Conservation (phyloP, 352 stramenopile genomes). For the Globisporangium abappressorium region DNA sequence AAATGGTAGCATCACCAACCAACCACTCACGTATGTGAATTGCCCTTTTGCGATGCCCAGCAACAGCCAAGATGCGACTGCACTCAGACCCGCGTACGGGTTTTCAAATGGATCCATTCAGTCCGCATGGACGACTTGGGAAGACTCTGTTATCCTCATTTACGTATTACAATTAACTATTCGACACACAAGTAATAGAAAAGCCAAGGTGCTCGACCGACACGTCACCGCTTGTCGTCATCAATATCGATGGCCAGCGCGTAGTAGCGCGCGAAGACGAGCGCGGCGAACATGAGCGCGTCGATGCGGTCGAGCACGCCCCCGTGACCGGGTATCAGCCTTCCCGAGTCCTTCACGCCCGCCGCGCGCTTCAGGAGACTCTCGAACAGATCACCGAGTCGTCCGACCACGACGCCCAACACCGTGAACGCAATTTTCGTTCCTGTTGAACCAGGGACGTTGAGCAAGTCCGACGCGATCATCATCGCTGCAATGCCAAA, state of each 20-base stretch:
- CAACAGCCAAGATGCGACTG: no score
- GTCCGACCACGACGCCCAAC: slow-evolving; percentile 89
- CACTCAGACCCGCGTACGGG: no score
- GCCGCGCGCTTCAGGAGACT: slow-evolving; percentile 95
- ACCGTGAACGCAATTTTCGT: slow-evolving; percentile 83
- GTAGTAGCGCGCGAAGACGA: slow-evolving; percentile 71
- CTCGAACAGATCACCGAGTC: slow-evolving; percentile 95
- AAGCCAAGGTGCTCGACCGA: background rate
- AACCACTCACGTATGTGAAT: no score
- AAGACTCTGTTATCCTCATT: background rate
- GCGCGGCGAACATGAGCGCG: slow-evolving; percentile 90
- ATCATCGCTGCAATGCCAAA: slow-evolving; percentile 87
- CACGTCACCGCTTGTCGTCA: slow-evolving; percentile 12
- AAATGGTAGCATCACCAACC: background rate
- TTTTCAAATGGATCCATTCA: no score
- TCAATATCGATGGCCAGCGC: slow-evolving; percentile 29
- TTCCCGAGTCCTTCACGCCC: slow-evolving; percentile 94
- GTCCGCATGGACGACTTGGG: no score
- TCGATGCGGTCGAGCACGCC: slow-evolving; percentile 95
- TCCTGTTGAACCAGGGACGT: slow-evolving; percentile 71
- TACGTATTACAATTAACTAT: background rate
- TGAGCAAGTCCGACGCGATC: slow-evolving; percentile 68
- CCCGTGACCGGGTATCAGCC: slow-evolving; percentile 94
- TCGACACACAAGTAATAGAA: background rate
- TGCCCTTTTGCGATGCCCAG: no score